A percentile compares a stretch with the other conserved stretches of the same genome.
Conservation (phyloP, 202 grass and related monocot species). For the Eragrostis tef region DNA sequence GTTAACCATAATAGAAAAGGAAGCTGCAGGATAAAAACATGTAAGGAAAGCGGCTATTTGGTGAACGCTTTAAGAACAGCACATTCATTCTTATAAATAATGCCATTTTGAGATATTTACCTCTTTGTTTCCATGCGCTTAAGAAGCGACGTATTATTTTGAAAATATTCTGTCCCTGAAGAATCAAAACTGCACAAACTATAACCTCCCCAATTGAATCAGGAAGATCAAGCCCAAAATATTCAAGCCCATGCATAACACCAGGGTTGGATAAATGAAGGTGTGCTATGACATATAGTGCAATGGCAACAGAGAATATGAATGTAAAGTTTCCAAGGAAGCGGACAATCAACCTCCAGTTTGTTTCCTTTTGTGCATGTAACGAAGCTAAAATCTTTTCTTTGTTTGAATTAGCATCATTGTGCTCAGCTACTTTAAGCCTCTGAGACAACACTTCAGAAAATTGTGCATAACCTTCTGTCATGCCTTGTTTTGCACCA, state of each 20-base stretch:
- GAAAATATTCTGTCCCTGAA: constrained; percentile 60
- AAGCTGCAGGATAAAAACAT: constrained; percentile 37
- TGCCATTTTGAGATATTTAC: constrained; percentile 47
- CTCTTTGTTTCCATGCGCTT: constrained; percentile 67
- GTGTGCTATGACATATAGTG: constrained; percentile 62
- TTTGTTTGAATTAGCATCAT: constrained; percentile 54
- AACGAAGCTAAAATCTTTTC: constrained; percentile 62
- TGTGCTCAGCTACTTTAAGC: constrained; percentile 61
- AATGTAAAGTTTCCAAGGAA: constrained; percentile 73
- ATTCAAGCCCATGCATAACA: constrained; percentile 64
- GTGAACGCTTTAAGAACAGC: constrained; percentile 33
- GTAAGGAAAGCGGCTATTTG: background rate
- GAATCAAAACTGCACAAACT: constrained; percentile 64
- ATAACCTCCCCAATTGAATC: constrained; percentile 75
- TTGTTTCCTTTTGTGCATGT: constrained; percentile 58
- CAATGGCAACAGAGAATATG: constrained; percentile 59
- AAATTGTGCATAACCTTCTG: constrained; percentile 60
- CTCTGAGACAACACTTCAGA: constrained; percentile 59
- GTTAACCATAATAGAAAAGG: background rate
- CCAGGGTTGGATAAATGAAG: constrained; percentile 64
- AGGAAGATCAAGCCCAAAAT: constrained; percentile 74
- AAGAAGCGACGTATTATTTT: constrained; percentile 59
- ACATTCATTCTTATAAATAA: constrained; percentile 21
- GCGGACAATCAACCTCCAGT: constrained; percentile 57
- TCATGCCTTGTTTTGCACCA: constrained; percentile 75